A percentile compares a stretch with the other conserved stretches of the same genome.
Conservation (phyloP, 345 rosid species). For the Lepidium didymum region DNA sequence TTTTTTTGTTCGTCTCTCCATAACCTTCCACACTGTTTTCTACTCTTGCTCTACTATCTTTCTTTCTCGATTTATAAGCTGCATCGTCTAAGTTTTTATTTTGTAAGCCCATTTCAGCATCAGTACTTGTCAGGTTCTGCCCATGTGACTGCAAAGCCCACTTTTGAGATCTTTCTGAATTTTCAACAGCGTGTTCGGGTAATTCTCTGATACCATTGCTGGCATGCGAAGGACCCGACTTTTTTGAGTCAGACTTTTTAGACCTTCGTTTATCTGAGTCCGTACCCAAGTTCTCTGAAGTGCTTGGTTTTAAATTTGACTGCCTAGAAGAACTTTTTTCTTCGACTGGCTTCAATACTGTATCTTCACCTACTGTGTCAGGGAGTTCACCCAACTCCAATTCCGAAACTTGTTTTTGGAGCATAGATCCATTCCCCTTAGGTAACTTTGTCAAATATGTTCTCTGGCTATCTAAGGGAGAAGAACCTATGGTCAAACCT, state of each 20-base stretch:
- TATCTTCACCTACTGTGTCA: slow-evolving; percentile 56
- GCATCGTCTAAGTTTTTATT: slow-evolving; percentile 38
- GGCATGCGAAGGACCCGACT: slow-evolving; percentile 39
- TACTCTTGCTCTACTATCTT: slow-evolving; percentile 35
- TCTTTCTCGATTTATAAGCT: slow-evolving; percentile 46
- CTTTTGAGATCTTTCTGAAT: slow-evolving; percentile 35
- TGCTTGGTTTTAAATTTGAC: slow-evolving; percentile 46
- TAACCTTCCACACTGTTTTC: slow-evolving; percentile 52
- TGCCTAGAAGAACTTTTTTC: slow-evolving; percentile 55
- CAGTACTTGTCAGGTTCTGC: slow-evolving; percentile 35
- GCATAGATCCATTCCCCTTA: slow-evolving; percentile 45
- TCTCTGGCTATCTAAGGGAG: slow-evolving; percentile 44
- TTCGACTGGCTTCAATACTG: slow-evolving; percentile 45
- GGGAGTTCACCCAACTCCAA: slow-evolving; percentile 96
- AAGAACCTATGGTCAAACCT: slow-evolving; percentile 34
- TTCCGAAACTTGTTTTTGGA: slow-evolving; percentile 72
- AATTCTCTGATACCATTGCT: slow-evolving; percentile 40
- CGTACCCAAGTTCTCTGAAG: slow-evolving; percentile 45
- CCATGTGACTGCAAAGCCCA: slow-evolving; percentile 44
- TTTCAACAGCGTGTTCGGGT: slow-evolving; percentile 48
- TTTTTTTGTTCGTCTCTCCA: slow-evolving; percentile 62
- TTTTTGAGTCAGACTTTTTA: slow-evolving; percentile 52
- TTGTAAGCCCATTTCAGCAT: slow-evolving; percentile 41
- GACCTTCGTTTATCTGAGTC: slow-evolving; percentile 52
- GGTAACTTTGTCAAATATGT: slow-evolving; percentile 28